Evolutionary conservation across 2,329 filamentous ascomycete species (phyloP), one percentile per base, ranked within the genome.

Genomic region (Penicillium sp.): DNA sequence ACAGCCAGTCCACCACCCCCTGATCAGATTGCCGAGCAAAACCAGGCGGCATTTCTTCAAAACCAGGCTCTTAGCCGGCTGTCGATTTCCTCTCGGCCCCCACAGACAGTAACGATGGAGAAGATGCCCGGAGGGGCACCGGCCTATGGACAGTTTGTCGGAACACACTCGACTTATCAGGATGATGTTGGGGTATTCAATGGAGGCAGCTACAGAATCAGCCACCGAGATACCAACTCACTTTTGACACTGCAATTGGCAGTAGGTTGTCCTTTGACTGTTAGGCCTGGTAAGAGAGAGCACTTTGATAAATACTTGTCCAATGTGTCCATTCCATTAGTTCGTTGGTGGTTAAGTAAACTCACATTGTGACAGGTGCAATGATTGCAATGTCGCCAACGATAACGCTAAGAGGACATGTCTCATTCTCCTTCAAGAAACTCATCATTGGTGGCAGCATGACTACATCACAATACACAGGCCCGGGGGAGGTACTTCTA

Each of bases 161-260:
- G 89, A 31, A 85, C 82, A 0, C 74, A 75, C 32, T 77, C 85
- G 3, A 84, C 87, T 0, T 81, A 82, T 1, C 79, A 85, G 31
- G 94, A 97, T 72, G 92, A 96, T 64, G 85, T 96, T 2, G 94
- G 94, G n/a, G 94, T 89, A 0, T 99, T 97, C 79, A 97, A 97
- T 70, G 94, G 94, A 16, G 94, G 94, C 13, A 93, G 89, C 68
- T 99, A 93, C 71, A 83, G 94, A 41, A 91, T 97, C 69, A 94
- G 90, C 67, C 94, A 99, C 69, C 83, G 94, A 23, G 91, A 97
- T 72, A 87, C 85, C 55, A 99, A 97, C 72, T 91, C 89, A 1
- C 87, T 97, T 62, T 74, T 97, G 58, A 97, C 92, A 0, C 75
- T 97, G 23, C 93, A 97, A 72, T 77, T 97, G 44, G 93, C 93